phyloP scores from a whole-genome alignment of 2,329 filamentous ascomycete species.

The Sporothrix variecibatus region DNA sequence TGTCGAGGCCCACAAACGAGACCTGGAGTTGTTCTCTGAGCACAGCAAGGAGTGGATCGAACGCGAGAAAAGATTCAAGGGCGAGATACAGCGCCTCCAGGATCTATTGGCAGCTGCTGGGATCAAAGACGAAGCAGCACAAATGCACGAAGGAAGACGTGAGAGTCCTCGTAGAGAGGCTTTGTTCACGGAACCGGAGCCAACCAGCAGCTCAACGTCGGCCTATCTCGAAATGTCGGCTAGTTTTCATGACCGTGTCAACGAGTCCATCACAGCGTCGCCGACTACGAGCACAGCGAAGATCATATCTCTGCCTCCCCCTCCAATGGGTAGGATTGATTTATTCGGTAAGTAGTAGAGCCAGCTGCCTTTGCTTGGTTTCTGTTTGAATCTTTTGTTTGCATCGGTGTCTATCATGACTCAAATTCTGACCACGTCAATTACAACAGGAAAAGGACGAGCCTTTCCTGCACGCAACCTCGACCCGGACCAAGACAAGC shows the following conservation, averaged over 20 bases:
- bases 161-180: neutral
- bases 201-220: neutral
- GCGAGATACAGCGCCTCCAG: constrained; percentile 45
- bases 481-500: constrained; percentile 22
- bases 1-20: constrained; percentile 36
- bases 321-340: neutral
- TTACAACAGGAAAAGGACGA: neutral
- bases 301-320: too few relatives aligned
- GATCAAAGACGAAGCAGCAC: constrained; percentile 22
- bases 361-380: neutral
- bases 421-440: neutral
- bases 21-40: constrained; percentile 41
- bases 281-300: neutral
- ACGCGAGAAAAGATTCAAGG: constrained; percentile 43
- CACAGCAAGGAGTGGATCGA: constrained; percentile 44
- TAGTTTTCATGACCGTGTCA: neutral
- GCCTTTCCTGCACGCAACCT: neutral
- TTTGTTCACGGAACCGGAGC: neutral
- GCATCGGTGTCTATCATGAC: neutral
- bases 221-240: neutral
- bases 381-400: neutral
- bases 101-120: constrained; percentile 32
- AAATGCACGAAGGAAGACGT: neutral
- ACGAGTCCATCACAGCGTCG: neutral
- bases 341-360: neutral